Percentiles rank a stretch among this genome's conserved stretches.
phyloP scores from a whole-genome alignment of 1,284 basidiomycete species.

The Trichosporon faecale region DNA sequence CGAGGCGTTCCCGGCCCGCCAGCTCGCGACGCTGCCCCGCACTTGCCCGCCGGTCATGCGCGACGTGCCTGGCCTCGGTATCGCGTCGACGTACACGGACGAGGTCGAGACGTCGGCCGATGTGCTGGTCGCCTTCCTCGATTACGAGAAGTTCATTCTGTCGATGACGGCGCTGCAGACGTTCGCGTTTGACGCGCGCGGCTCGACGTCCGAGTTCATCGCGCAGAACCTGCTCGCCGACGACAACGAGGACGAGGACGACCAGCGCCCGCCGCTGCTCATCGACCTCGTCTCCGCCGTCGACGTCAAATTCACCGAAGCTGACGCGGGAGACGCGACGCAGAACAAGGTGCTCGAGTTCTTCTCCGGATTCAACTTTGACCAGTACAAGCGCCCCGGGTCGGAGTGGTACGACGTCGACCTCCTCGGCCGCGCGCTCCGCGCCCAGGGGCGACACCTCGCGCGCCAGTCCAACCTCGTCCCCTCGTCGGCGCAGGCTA shows the following conservation, averaged over 20 bases:
- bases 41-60: slow-evolving; percentile 58
- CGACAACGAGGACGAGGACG: slow-evolving; percentile 58
- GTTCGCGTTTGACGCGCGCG: slow-evolving; percentile 76
- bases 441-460: slow-evolving; percentile 61
- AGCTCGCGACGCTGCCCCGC: slow-evolving; percentile 59
- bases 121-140: slow-evolving; percentile 72
- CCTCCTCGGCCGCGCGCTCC: slow-evolving; percentile 66
- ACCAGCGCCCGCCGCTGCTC: slow-evolving; percentile 75
- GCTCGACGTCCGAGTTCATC: slow-evolving; percentile 67
- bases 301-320: slow-evolving; percentile 83
- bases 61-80: slow-evolving; percentile 58
- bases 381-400: slow-evolving; percentile 69
- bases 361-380: slow-evolving; percentile 67
- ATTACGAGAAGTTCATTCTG: slow-evolving; percentile 77
- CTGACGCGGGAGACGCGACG: slow-evolving; percentile 59
- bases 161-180: slow-evolving; percentile 85
- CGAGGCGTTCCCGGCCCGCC: slow-evolving; percentile 84
- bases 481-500: slow-evolving; percentile 64
- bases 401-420: slow-evolving; percentile 71
- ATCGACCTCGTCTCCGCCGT: slow-evolving; percentile 83
- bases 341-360: slow-evolving; percentile 59
- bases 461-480: slow-evolving; percentile 67
- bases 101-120: slow-evolving; percentile 73
- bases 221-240: slow-evolving; percentile 67
- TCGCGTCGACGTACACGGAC: slow-evolving; percentile 65